Evolutionary conservation across 345 rosid genomes (phyloP).

Genomic region (Streptanthus diversifolius): DNA sequence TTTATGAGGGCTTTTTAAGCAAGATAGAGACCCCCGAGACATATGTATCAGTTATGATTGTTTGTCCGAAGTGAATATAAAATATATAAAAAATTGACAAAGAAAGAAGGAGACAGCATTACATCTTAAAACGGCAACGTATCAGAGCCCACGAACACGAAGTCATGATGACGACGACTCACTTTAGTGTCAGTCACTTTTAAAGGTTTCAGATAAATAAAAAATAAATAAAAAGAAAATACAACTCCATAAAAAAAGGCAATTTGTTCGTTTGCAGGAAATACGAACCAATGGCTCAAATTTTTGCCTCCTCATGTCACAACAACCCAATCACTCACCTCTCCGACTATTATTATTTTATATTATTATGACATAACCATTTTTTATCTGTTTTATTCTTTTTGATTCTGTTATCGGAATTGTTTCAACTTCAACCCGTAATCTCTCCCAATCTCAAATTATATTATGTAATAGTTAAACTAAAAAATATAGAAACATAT

Average conservation of each 20-base stretch:
- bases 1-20: neutral
- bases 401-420: too few species aligned
- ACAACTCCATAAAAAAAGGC: neutral
- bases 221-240: neutral
- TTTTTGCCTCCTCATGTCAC: constrained; percentile 30
- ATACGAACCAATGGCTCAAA: constrained; percentile 14
- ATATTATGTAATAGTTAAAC: too few species aligned
- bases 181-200: constrained; percentile 10
- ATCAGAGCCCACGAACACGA: constrained; percentile 21
- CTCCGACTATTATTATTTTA: neutral
- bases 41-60: constrained; percentile 1
- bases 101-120: constrained; percentile 21
- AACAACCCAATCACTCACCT: constrained; percentile 23
- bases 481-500: too few species aligned
- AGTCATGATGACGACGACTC: constrained; percentile 16
- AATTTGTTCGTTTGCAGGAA: constrained; percentile 13
- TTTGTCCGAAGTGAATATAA: neutral
- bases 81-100: neutral
- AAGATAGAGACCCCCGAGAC: neutral
- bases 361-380: too few species aligned
- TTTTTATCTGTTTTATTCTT: too few species aligned
- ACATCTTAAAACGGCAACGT: constrained; percentile 25
- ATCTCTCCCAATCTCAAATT: too few species aligned
- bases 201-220: constrained; percentile 14
- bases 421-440: too few species aligned